These are phyloP conservation scores for Podila epigama DNA, from an alignment of 192 early-diverging fungal genomes.

Conservation along the genomic window DNA sequence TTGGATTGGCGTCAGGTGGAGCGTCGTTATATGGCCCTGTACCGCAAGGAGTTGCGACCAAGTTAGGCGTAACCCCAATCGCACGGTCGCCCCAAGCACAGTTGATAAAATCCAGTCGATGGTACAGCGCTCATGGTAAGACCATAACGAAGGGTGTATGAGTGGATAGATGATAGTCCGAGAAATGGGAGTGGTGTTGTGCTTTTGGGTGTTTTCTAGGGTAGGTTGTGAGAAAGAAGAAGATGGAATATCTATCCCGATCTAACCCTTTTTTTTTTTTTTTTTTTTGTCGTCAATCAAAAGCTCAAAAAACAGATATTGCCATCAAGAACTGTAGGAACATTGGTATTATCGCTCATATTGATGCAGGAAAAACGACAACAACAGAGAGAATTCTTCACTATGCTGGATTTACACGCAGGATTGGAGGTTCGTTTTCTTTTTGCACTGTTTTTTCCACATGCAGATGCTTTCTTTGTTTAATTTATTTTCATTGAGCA, in stretches of 20 bases:
- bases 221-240: too few relatives aligned
- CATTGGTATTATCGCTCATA: slow-evolving; percentile 96
- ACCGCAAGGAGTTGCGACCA: neutral
- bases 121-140: slow-evolving; percentile 46
- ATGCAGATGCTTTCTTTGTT: neutral
- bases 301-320: slow-evolving; percentile 33
- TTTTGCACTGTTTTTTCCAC: neutral
- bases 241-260: too few relatives aligned
- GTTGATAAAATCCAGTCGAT: slow-evolving; percentile 12
- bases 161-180: too few relatives aligned
- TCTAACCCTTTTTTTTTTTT: neutral
- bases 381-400: slow-evolving; percentile 98
- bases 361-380: slow-evolving; percentile 96
- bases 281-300: neutral
- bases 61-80: neutral
- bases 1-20: neutral
- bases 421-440: slow-evolving; percentile 76
- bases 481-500: neutral
- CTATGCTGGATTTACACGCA: slow-evolving; percentile 90
- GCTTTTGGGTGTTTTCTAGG: too few relatives aligned
- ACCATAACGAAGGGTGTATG: neutral
- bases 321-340: slow-evolving; percentile 70
- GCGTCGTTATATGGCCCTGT: neutral
- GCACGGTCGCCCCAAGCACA: neutral
- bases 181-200: too few relatives aligned